Conservation (phyloP, 179 eudicot genomes). For the Dionaea muscipula region DNA sequence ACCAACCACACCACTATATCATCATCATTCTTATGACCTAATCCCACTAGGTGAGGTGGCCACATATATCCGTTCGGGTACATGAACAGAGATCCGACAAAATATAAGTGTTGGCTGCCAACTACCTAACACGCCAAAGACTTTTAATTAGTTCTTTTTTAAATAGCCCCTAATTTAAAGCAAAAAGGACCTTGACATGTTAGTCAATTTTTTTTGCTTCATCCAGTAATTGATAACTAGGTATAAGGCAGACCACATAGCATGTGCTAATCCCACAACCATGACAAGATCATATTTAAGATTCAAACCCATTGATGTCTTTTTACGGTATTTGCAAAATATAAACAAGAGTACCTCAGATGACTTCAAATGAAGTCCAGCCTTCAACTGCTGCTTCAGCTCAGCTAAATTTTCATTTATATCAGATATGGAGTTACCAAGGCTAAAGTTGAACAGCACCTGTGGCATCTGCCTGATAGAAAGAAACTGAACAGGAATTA, state of each 20-base stretch:
- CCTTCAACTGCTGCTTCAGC: slow-evolving; percentile 37
- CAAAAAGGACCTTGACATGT: not conserved
- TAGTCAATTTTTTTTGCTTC: not conserved
- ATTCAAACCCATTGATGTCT: not conserved
- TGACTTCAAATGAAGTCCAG: slow-evolving; percentile 33
- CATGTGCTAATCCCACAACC: not conserved
- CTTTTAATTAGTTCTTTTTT: not conserved
- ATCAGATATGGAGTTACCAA: slow-evolving; percentile 32
- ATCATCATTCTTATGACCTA: no score
- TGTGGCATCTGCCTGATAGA: slow-evolving; percentile 20
- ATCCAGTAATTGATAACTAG: not conserved
- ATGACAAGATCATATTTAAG: not conserved
- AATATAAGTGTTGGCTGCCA: no score
- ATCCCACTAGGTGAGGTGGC: no score
- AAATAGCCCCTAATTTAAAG: not conserved
- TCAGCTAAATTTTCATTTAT: slow-evolving; percentile 29
- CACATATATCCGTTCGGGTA: no score
- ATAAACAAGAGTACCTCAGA: slow-evolving; percentile 36
- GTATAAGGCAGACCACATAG: not conserved
- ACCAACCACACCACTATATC: no score
- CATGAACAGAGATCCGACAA: no score
- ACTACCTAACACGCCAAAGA: not conserved
- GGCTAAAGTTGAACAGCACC: slow-evolving; percentile 32
- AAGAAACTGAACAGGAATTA: slow-evolving; percentile 28
- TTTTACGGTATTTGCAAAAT: not conserved